Conservation (phyloP, 345 rosid species). For the Heritiera fomes region DNA sequence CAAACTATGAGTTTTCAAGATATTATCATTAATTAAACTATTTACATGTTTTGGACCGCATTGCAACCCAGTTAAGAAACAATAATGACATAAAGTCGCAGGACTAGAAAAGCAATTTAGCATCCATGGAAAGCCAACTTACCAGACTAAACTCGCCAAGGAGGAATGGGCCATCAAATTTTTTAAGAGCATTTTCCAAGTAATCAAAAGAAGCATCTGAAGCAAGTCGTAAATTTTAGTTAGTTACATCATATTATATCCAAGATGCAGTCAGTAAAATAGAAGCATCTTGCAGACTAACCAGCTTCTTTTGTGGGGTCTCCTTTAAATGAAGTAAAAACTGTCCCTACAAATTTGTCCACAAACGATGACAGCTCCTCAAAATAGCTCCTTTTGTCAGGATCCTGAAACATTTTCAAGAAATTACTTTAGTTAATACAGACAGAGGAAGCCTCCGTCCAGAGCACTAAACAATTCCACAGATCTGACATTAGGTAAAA, state of each 20-base stretch:
- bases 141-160: constrained; percentile 78
- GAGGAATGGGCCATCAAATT: constrained; percentile 80
- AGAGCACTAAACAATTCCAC: neutral
- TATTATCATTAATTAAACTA: neutral
- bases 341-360: constrained; percentile 46
- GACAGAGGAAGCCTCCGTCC: neutral
- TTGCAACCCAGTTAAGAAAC: neutral
- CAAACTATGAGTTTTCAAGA: neutral
- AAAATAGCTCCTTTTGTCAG: constrained; percentile 51
- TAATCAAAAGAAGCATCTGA: constrained; percentile 71
- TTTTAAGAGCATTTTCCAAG: constrained; percentile 66
- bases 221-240: constrained; percentile 21
- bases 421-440: neutral
- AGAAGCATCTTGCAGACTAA: constrained; percentile 26
- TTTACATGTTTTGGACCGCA: neutral
- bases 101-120: neutral
- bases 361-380: constrained; percentile 62
- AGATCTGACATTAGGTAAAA: constrained; percentile 57
- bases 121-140: constrained; percentile 21
- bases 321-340: constrained; percentile 61
- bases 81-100: neutral
- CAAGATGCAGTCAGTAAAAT: neutral
- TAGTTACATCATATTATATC: neutral
- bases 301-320: constrained; percentile 58
- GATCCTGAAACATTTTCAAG: constrained; percentile 54